Conservation (phyloP, 2,329 filamentous ascomycete species). For the Clarireedia paspali region DNA sequence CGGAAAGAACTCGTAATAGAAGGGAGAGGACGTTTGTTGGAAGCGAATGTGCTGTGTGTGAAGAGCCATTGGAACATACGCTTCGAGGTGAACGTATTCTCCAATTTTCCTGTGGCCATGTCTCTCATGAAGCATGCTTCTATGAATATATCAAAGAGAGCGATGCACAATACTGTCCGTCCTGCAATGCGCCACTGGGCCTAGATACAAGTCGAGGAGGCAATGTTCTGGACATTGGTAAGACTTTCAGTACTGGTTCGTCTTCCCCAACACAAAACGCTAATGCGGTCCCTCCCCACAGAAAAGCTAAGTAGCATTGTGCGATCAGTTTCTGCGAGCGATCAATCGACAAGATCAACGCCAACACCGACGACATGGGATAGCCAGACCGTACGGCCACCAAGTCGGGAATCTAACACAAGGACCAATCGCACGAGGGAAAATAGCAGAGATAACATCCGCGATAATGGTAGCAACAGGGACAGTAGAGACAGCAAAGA, state of each 20-base stretch:
- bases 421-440: conserved; percentile 25
- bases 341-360: conserved; percentile 33
- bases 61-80: conserved; percentile 93
- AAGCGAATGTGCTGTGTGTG: conserved; percentile 89
- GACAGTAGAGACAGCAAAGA: conserved; percentile 41
- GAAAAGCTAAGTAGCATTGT: conserved; percentile 95
- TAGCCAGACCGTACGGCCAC: conserved; percentile 46
- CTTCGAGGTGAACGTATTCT: conserved; percentile 88
- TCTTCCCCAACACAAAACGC: conserved; percentile 20
- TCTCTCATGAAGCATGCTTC: conserved; percentile 96
- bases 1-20: conserved; percentile 70
- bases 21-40: conserved; percentile 93
- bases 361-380: conserved; percentile 64
- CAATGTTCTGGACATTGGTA: conserved; percentile 87
- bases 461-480: conserved; percentile 23
- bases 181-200: conserved; percentile 84
- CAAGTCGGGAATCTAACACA: conserved; percentile 36
- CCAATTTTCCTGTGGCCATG: conserved; percentile 94
- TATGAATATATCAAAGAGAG: conserved; percentile 97
- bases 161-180: conserved; percentile 88
- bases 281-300: conserved; percentile 33
- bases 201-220: conserved; percentile 87
- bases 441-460: conserved; percentile 31
- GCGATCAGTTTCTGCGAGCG: conserved; percentile 66
- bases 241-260: conserved; percentile 29